Evolutionary conservation across 345 rosid species (phyloP).

Genomic region (Brassica cretica): DNA sequence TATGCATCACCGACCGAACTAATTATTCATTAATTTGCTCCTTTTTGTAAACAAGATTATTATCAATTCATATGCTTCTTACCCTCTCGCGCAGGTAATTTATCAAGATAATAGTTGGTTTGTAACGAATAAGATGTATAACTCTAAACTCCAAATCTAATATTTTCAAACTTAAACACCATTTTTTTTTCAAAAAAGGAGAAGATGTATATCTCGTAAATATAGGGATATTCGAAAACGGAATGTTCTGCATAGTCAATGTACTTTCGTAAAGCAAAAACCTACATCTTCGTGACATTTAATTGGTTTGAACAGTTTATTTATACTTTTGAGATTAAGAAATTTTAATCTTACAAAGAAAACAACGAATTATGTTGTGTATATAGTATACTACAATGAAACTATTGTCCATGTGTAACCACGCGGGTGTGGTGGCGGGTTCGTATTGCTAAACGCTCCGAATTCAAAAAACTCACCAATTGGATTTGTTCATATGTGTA

Average conservation of each 20-base stretch:
- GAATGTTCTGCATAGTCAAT: not conserved
- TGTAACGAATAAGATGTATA: not conserved
- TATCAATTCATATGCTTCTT: conserved; percentile 10
- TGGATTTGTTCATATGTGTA: too few relatives aligned
- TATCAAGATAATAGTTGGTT: conserved; percentile 5
- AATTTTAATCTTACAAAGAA: not conserved
- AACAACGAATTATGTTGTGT: not conserved
- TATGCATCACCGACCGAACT: conserved; percentile 34
- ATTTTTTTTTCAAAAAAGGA: too few relatives aligned
- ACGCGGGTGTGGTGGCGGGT: too few relatives aligned
- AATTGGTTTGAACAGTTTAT: not conserved
- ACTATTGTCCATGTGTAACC: too few relatives aligned
- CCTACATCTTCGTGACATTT: not conserved
- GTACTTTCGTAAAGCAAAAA: not conserved
- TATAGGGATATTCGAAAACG: not conserved
- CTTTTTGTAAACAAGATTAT: not conserved
- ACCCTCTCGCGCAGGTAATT: conserved; percentile 16
- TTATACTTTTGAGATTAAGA: not conserved
- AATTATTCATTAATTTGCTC: conserved; percentile 18
- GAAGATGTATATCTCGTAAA: not conserved
- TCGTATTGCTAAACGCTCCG: too few relatives aligned
- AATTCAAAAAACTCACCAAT: too few relatives aligned
- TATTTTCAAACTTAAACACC: too few relatives aligned
- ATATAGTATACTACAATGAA: too few relatives aligned
- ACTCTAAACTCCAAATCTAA: too few relatives aligned